Evolutionary conservation across 768 basidiomycete species (phyloP).

Genomic region (Tricholoma sp.): DNA sequence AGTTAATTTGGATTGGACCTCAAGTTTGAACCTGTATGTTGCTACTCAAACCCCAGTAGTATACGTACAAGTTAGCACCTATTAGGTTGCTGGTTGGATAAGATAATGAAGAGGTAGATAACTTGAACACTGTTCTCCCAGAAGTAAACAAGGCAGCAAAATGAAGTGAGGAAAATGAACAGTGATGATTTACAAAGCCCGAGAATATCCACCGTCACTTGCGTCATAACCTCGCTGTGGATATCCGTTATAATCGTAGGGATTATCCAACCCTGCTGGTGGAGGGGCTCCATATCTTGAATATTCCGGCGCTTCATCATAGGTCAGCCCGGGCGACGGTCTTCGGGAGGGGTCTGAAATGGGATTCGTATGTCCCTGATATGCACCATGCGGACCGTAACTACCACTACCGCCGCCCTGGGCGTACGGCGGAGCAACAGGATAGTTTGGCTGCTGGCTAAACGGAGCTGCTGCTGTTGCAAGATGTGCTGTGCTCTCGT

Average conservation of each 20-base stretch:
- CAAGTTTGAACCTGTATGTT: not conserved
- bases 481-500: constrained; percentile 60
- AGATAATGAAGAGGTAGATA: constrained; percentile 3
- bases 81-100: not conserved
- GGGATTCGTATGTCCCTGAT: constrained; percentile 44
- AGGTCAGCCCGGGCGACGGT: constrained; percentile 20
- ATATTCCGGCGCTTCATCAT: constrained; percentile 22
- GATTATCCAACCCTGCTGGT: constrained; percentile 8
- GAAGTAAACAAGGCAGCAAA: constrained; percentile 5
- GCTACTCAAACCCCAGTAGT: constrained; percentile 12
- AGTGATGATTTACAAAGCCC: constrained; percentile 24
- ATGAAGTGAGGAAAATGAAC: constrained; percentile 9
- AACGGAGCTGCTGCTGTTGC: constrained; percentile 56
- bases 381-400: constrained; percentile 51
- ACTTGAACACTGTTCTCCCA: not conserved
- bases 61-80: constrained; percentile 12
- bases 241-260: constrained; percentile 16
- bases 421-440: constrained; percentile 10
- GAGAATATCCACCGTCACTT: constrained; percentile 23
- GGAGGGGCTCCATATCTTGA: constrained; percentile 3
- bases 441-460: constrained; percentile 32
- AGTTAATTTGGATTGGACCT: not conserved
- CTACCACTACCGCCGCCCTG: constrained; percentile 20
- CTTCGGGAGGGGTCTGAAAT: constrained; percentile 19
- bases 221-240: constrained; percentile 25